Base-by-base conservation (phyloP, 2,329 filamentous ascomycete genomes). In the Botryotinia narcissicola region DNA sequence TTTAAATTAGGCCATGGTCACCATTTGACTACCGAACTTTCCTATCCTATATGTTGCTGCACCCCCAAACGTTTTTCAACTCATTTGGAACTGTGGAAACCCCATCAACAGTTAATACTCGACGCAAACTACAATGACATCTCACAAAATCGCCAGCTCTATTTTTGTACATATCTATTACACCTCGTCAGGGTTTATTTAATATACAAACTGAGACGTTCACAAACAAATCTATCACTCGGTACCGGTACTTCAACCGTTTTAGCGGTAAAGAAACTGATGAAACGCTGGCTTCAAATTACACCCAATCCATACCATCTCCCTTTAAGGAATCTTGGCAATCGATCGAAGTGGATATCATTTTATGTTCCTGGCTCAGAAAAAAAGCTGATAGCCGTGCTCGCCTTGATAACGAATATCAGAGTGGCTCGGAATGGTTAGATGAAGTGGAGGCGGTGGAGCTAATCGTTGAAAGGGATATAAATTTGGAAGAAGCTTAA, bases 271-370 rank as follows among this genome's bases (percentile, higher is more conserved):
- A 61, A 37, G 32, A 61, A 61, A 16, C 25, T 61, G 18, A 61
- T 61, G 59, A 61, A 61, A 61, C 59, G 32, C 59, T 35, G 59
- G 29, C 57, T 22, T 60, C 57, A 60, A 60, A 25, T 60, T 60
- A 37, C 32, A 25, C 29, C 20, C 54, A 59, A 59, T 32, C 54
- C 54, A 59, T 32, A 32, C 29, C 57, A 60, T 60, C 18, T 37
- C 57, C 29, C 29, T 60, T 60, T 37, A 14, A 32, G 16, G 57
- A 35, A 60, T 60, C 29, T 60, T 60, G 29, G 32, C 57, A 60
- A 60, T 61, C 59, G 59, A 61, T 61, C 32, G 25, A 35, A 25
- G 29, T 22, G 57, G 29, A 59, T 59, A 59, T 59, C 29, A 57
- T 29, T 57, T 32, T 1, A 32, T 57, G 51, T 57, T 57, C 51